Base-by-base conservation (phyloP, 1,284 basidiomycete genomes). In the Pascua guehoae region DNA sequence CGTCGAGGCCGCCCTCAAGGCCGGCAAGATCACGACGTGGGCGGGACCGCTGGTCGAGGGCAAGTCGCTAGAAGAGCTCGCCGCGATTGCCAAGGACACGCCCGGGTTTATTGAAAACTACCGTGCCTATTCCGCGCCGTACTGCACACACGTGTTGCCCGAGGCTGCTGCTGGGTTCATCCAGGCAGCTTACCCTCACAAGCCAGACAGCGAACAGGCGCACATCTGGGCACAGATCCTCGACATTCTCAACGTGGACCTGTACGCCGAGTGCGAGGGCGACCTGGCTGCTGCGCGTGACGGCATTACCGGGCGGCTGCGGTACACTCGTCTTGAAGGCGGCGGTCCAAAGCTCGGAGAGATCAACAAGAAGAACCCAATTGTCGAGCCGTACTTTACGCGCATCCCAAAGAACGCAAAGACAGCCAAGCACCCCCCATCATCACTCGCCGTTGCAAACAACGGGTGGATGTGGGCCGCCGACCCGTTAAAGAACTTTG, bases 401-500 rank as follows among this genome's bases (percentile, higher is more conserved):
- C 87, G 91, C 45, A 74, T 95, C 15, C 79, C 83, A 10, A 79
- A 81, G 8, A 80, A 79, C 61, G 65, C 60, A 5, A 80, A 78
- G 18, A 83, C 83, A 1, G 76, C 84, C 50, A 82, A 84, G 48
- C 80, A 82, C 60, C 85, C 92, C 57, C 84, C 87, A 2, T 72
- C 81, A 17, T 80, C 84, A 10, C 88, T 93, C 68, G 87, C 89
- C 0, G 79, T 97, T 37, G 95, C 95, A 7, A 97, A 98, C 78
- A 98, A 98, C 69, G 95, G 95, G 8, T 98, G 95, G 95, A 95
- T 98, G 67, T 98, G 95, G 95, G 82, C 88, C 58, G 94, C 95
- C 2, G 88, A 98, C 74, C 95, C 95, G 0, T 82, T 98, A 17
- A 83, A 86, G 63, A 96, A 98, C 79, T 98, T 98, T 78, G 95